A percentile compares a stretch with the other conserved stretches of the same genome.
Conservation (phyloP, 345 rosid genomes). For the Populus ilicifolia region DNA sequence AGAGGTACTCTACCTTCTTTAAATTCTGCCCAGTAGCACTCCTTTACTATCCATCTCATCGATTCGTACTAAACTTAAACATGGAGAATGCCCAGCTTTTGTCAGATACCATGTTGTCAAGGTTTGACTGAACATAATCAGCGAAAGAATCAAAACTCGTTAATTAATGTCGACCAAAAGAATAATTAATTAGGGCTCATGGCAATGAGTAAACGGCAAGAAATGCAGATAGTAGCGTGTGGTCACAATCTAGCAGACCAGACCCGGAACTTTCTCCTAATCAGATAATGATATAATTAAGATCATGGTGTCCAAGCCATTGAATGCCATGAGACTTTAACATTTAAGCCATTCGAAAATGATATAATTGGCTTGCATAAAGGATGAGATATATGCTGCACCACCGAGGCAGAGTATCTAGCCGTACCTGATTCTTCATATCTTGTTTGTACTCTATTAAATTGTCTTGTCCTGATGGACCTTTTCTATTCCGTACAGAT, state of each 20-base stretch:
- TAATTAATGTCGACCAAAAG: not conserved
- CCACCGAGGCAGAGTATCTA: slow-evolving; percentile 11
- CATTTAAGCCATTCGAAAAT: not conserved
- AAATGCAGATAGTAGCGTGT: slow-evolving; percentile 21
- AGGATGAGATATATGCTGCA: slow-evolving; percentile 21
- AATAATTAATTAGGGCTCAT: not conserved
- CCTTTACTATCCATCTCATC: not conserved
- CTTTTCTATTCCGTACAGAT: not conserved
- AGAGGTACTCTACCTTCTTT: slow-evolving; percentile 45
- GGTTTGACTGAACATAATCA: slow-evolving; percentile 14
- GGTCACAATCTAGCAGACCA: slow-evolving; percentile 43
- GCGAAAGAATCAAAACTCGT: not conserved
- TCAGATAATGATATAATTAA: not conserved
- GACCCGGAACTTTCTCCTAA: slow-evolving; percentile 26
- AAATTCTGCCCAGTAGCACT: too few species aligned
- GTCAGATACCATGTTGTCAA: not conserved
- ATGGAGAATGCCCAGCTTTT: not conserved
- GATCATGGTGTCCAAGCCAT: not conserved
- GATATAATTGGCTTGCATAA: not conserved
- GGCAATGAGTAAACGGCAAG: slow-evolving; percentile 4
- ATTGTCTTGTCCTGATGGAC: slow-evolving; percentile 9
- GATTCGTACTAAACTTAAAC: not conserved
- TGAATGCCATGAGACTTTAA: not conserved
- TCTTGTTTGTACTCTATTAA: not conserved
- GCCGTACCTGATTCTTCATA: slow-evolving; percentile 11